These are phyloP conservation scores for Carex myosuroides DNA, from an alignment of 176 grass and related monocot species.

Conservation along the genomic window DNA sequence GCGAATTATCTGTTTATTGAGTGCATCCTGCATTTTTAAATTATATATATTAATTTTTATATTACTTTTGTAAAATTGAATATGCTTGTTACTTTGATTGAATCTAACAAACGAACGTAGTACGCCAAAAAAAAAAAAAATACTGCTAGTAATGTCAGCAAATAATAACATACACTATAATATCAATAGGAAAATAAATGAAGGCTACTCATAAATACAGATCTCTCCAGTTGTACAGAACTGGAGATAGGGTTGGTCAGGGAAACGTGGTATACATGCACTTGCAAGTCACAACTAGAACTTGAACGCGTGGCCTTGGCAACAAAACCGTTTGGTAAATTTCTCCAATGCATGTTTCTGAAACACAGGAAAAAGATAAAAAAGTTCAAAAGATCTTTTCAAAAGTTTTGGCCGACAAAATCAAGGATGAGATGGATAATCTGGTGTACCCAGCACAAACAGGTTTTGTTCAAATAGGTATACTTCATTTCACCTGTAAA, in stretches of 20 bases:
- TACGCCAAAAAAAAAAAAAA: not conserved
- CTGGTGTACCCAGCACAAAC: too few species aligned
- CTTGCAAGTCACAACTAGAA: not conserved
- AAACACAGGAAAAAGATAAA: not conserved
- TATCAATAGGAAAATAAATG: not conserved
- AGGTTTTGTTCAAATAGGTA: too few species aligned
- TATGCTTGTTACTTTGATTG: not conserved
- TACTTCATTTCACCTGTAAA: too few species aligned
- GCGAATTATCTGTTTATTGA: not conserved
- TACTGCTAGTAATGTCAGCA: not conserved
- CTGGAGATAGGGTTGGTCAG: not conserved
- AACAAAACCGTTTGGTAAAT: not conserved
- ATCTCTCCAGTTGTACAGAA: not conserved
- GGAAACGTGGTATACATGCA: not conserved
- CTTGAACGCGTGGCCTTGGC: not conserved
- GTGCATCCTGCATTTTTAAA: not conserved
- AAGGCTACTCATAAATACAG: not conserved
- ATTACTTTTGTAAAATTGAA: not conserved
- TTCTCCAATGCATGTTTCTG: not conserved
- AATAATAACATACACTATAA: not conserved
- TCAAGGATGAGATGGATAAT: too few species aligned
- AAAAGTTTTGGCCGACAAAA: too few species aligned
- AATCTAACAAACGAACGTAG: not conserved
- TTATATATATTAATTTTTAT: not conserved
- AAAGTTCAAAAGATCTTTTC: not conserved